These are phyloP conservation scores for Volvariella surrecta DNA, from an alignment of 1,284 basidiomycete species.

Conservation along the genomic window DNA sequence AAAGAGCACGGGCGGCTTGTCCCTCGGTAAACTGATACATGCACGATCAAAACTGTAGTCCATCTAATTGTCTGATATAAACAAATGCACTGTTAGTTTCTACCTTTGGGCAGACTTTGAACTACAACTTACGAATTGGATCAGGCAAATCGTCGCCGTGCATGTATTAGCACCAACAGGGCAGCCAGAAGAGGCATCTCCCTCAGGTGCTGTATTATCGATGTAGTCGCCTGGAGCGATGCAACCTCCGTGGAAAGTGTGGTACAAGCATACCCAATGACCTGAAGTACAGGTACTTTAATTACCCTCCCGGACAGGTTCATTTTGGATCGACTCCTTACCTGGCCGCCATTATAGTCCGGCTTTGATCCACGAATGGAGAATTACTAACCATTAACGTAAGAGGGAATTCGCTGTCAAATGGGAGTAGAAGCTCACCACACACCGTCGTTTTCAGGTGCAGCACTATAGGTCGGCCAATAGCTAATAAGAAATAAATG, in stretches of 20 bases:
- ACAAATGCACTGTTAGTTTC: too few species aligned
- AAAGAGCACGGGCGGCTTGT: constrained; percentile 16
- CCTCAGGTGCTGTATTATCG: constrained; percentile 34
- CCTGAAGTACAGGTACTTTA: background rate
- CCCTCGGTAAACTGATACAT: constrained; percentile 7
- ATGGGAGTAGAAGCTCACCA: too few species aligned
- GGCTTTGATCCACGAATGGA: constrained; percentile 18
- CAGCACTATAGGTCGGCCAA: too few species aligned
- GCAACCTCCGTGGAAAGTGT: constrained; percentile 40
- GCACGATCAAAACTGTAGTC: constrained; percentile 13
- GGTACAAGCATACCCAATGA: constrained; percentile 2
- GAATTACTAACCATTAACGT: too few species aligned
- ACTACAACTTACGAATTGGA: constrained; percentile 32
- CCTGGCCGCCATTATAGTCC: constrained; percentile 18
- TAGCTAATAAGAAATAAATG: too few species aligned
- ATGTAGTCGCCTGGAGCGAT: constrained; percentile 32
- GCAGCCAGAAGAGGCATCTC: constrained; percentile 27
- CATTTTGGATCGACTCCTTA: constrained; percentile 7
- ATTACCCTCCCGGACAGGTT: background rate
- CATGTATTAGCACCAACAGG: constrained; percentile 33
- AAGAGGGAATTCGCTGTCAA: too few species aligned
- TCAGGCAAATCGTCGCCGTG: constrained; percentile 25
- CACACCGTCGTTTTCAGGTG: too few species aligned
- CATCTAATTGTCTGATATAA: constrained; percentile 25
- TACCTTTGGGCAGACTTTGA: too few species aligned